Percentiles rank a stretch among this genome's conserved stretches.
phyloP scores from a whole-genome alignment of 1,139 yeast genomes.

The Saccharomyces hybrid region DNA sequence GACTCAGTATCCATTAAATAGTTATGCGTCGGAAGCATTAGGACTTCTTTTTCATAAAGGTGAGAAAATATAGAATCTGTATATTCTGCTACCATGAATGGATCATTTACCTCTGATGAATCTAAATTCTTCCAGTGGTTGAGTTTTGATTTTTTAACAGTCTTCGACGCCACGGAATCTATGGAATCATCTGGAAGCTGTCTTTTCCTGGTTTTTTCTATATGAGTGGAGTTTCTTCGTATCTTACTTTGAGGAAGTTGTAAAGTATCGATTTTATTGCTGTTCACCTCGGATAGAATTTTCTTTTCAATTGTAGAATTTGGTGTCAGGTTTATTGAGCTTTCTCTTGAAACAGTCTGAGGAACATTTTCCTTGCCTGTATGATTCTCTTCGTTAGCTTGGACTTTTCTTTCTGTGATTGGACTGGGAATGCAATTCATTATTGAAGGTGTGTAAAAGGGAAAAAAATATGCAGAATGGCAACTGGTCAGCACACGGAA shows the following conservation, averaged over 20 bases:
- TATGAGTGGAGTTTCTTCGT: not conserved
- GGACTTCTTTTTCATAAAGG: slow-evolving; percentile 57
- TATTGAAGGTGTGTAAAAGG: not conserved
- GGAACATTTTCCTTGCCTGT: not conserved
- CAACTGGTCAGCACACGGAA: not conserved
- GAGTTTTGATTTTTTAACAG: slow-evolving; percentile 16
- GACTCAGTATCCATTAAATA: slow-evolving; percentile 40
- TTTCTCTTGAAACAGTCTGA: not conserved
- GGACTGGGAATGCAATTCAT: not conserved
- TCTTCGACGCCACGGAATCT: not conserved
- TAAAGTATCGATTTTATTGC: not conserved
- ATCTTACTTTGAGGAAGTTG: not conserved
- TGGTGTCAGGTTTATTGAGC: not conserved
- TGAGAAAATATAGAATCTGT: slow-evolving; percentile 75
- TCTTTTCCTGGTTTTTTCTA: not conserved
- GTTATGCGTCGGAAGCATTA: slow-evolving; percentile 65
- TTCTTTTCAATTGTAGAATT: not conserved
- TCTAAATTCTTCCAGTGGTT: slow-evolving; percentile 63
- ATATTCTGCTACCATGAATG: slow-evolving; percentile 85
- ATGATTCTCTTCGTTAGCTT: not conserved
- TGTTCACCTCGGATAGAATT: not conserved
- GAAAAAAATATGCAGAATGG: not conserved
- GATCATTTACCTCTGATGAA: slow-evolving; percentile 74
- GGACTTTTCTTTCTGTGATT: not conserved
- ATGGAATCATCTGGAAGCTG: not conserved